A percentile compares a stretch with the other conserved stretches of the same genome.
Conservation (phyloP, 345 rosid species). For the Geranium rotundifolium region DNA sequence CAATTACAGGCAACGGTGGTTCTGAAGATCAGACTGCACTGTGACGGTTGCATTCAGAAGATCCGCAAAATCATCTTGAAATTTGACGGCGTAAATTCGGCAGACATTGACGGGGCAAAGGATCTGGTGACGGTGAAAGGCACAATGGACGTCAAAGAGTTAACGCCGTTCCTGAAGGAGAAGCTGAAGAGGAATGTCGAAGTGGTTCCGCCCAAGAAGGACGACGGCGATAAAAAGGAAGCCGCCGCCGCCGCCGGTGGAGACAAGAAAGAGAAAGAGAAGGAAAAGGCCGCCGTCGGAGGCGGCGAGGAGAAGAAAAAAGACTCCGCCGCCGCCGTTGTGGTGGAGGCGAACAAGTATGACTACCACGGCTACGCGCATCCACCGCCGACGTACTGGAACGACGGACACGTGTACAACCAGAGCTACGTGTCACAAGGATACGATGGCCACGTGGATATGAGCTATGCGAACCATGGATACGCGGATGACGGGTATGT, state of each 20-base stretch:
- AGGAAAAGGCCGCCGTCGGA: no score
- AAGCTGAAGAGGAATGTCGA: slow-evolving; percentile 22
- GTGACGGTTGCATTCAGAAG: slow-evolving; percentile 32
- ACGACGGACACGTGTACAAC: slow-evolving; percentile 25
- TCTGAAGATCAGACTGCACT: slow-evolving; percentile 28
- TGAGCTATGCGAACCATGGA: slow-evolving; percentile 15
- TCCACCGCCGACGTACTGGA: slow-evolving; percentile 27
- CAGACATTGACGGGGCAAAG: slow-evolving; percentile 17
- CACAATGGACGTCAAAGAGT: slow-evolving; percentile 28
- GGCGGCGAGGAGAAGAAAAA: slow-evolving; percentile 3
- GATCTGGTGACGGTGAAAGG: slow-evolving; percentile 30
- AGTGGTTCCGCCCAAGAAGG: slow-evolving; percentile 23
- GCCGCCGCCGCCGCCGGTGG: background rate
- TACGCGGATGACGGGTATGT: slow-evolving; percentile 22
- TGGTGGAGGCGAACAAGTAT: slow-evolving; percentile 22
- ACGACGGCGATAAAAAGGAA: background rate
- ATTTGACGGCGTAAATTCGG: slow-evolving; percentile 22
- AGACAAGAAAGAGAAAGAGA: no score
- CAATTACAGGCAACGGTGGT: slow-evolving; percentile 38
- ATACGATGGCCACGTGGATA: slow-evolving; percentile 11
- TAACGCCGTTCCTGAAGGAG: slow-evolving; percentile 16
- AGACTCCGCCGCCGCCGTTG: slow-evolving; percentile 1
- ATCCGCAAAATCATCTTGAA: slow-evolving; percentile 20
- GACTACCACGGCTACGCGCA: slow-evolving; percentile 17
- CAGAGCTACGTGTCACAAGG: slow-evolving; percentile 24